A percentile compares a stretch with the other conserved stretches of the same genome.
Conservation (phyloP, 148 eudicot species). For the Spergularia bocconei region DNA sequence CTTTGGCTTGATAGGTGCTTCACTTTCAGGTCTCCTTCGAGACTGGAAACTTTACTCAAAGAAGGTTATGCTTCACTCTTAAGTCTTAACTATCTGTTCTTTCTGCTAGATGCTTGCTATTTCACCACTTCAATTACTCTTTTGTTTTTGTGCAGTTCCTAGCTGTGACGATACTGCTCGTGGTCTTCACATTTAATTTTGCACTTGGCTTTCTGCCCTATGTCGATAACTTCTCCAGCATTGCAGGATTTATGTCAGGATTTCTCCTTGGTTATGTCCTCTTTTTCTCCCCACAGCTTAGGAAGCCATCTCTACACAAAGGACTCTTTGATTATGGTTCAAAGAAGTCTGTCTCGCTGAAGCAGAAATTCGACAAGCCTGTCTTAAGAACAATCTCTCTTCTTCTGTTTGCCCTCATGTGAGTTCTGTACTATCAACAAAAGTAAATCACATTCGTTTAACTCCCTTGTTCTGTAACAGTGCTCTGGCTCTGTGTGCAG, state of each 20-base stretch:
- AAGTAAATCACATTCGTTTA: background rate
- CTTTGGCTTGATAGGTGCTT: conserved; percentile 74
- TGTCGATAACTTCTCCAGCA: conserved; percentile 63
- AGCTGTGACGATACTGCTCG: conserved; percentile 40
- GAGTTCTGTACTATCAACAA: conserved; percentile 28
- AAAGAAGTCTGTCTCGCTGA: conserved; percentile 42
- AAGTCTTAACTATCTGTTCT: background rate
- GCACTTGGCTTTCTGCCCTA: conserved; percentile 61
- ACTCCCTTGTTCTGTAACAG: background rate
- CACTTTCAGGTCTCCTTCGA: conserved; percentile 63
- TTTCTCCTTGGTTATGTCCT: conserved; percentile 66
- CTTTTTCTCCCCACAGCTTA: conserved; percentile 53
- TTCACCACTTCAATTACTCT: background rate
- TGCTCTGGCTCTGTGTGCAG: conserved; percentile 34
- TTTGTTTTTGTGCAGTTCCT: conserved; percentile 43
- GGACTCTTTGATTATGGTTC: conserved; percentile 65
- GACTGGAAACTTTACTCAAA: conserved; percentile 60
- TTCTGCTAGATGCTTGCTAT: background rate
- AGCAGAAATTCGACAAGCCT: conserved; percentile 61
- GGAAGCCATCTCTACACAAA: conserved; percentile 41
- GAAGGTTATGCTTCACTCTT: conserved; percentile 44
- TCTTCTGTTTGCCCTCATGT: conserved; percentile 54
- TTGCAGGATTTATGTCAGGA: conserved; percentile 68
- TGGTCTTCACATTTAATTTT: conserved; percentile 42
- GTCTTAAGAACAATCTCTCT: conserved; percentile 47